Percentiles rank a stretch among this genome's conserved stretches.
Evolutionary conservation across 2,329 filamentous ascomycete species (phyloP).

Genomic region (Trichoderma sp.): DNA sequence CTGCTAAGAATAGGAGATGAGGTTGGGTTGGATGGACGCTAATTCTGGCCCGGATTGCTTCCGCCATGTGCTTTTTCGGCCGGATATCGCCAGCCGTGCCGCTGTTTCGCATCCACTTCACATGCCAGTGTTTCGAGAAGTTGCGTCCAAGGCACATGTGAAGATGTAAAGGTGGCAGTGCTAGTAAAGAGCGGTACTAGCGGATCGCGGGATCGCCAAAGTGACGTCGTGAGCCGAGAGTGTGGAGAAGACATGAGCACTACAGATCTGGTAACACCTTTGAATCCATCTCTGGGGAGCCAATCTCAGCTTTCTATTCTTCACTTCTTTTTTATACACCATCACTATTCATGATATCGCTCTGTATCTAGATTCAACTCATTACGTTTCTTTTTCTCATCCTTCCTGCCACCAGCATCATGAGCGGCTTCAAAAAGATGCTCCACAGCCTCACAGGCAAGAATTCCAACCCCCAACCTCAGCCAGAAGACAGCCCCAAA

Average conservation of each 20-base stretch:
- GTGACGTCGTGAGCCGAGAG: constrained; percentile 2
- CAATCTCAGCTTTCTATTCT: background rate
- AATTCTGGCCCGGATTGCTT: background rate
- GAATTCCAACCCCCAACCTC: background rate
- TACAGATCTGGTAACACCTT: background rate
- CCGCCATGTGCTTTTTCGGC: constrained; percentile 1
- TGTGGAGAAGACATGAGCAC: constrained; percentile 1
- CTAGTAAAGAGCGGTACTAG: background rate
- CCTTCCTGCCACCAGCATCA: background rate
- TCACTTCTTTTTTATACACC: background rate
- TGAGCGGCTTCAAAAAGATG: constrained; percentile 20
- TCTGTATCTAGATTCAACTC: background rate
- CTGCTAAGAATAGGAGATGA: background rate
- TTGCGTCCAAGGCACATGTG: background rate
- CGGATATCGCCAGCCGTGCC: constrained; percentile 2
- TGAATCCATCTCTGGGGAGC: background rate
- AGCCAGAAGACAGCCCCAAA: background rate
- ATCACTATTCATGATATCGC: background rate
- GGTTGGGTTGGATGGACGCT: background rate
- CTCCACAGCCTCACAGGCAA: background rate
- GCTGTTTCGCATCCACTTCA: constrained; percentile 18
- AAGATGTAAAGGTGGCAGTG: background rate
- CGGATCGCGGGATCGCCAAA: background rate
- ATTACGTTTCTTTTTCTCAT: too few relatives aligned
- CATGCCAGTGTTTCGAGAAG: background rate